Percentiles rank a stretch among this genome's conserved stretches.
phyloP scores from a whole-genome alignment of 805 yeast species.

The Zygoascus biomembranicola region DNA sequence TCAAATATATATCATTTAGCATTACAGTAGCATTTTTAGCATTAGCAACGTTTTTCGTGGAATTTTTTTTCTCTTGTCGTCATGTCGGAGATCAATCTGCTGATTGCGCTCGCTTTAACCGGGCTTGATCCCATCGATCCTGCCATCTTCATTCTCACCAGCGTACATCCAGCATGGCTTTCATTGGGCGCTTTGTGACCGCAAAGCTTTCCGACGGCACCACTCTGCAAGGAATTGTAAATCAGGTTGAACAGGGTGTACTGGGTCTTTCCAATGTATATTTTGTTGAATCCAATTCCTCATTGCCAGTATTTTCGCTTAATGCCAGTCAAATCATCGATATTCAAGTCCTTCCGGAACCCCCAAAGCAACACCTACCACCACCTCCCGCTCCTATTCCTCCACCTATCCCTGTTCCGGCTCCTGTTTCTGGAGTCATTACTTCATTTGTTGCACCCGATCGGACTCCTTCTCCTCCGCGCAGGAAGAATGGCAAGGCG shows the following conservation, averaged over 20 bases:
- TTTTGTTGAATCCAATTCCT: conserved; percentile 10
- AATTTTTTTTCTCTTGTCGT: too few relatives aligned
- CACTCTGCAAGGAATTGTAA: conserved; percentile 16
- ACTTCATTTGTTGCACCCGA: neutral
- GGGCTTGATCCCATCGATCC: neutral
- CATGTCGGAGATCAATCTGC: too few relatives aligned
- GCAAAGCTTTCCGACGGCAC: conserved; percentile 16
- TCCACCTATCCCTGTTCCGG: neutral
- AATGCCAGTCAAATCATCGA: conserved; percentile 15
- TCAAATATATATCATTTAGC: too few relatives aligned
- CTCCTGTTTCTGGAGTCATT: neutral
- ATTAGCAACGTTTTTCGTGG: neutral
- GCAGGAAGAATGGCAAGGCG: neutral
- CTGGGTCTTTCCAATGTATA: conserved; percentile 10
- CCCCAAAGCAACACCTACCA: conserved; percentile 4
- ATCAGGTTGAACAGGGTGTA: conserved; percentile 14
- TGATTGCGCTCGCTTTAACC: too few relatives aligned
- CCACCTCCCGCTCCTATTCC: neutral
- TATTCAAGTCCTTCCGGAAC: conserved; percentile 15
- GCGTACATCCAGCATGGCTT: neutral
- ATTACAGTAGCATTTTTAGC: neutral
- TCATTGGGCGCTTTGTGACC: conserved; percentile 17
- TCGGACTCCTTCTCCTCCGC: neutral
- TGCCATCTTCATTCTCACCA: neutral
- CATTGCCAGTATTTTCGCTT: conserved; percentile 5